A percentile compares a stretch with the other conserved stretches of the same genome.
These are phyloP conservation scores for Sarocladium strictum DNA, from an alignment of 2,329 filamentous ascomycete genomes.

Conservation along the genomic window DNA sequence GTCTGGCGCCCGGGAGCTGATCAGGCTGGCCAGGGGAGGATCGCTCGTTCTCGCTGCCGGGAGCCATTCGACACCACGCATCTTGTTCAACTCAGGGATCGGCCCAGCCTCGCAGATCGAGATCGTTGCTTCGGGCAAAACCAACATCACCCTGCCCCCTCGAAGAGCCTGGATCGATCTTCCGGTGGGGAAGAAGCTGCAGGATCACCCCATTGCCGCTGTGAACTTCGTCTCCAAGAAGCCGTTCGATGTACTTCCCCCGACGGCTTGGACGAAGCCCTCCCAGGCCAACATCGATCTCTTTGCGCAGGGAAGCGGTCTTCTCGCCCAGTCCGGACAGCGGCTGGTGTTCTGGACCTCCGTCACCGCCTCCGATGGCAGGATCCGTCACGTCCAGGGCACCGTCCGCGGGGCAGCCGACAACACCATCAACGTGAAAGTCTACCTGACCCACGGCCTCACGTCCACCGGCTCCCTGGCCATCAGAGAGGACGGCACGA, in stretches of 20 bases:
- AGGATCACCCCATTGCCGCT: slow-evolving; percentile 33
- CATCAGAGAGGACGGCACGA: slow-evolving; percentile 32
- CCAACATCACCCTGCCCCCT: slow-evolving; percentile 44
- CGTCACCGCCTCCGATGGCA: slow-evolving; percentile 33
- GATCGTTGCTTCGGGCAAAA: slow-evolving; percentile 33
- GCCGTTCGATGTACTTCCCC: too few species aligned
- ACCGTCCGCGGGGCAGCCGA: slow-evolving; percentile 37
- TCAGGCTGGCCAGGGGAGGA: slow-evolving; percentile 45
- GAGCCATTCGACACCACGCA: slow-evolving; percentile 60
- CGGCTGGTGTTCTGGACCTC: slow-evolving; percentile 42
- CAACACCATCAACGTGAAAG: slow-evolving; percentile 37
- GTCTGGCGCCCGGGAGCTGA: slow-evolving; percentile 46
- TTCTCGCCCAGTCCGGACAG: slow-evolving; percentile 39
- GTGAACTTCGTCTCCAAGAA: too few species aligned
- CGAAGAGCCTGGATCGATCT: slow-evolving; percentile 50
- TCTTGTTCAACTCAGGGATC: slow-evolving; percentile 55
- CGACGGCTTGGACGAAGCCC: slow-evolving; percentile 23
- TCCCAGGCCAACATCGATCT: slow-evolving; percentile 21
- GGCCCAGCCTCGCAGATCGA: slow-evolving; percentile 55
- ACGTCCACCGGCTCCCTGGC: slow-evolving; percentile 39
- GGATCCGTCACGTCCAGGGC: slow-evolving; percentile 34
- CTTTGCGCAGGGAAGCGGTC: slow-evolving; percentile 31
- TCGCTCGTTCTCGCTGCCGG: slow-evolving; percentile 63
- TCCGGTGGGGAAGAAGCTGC: slow-evolving; percentile 50
- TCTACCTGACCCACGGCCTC: slow-evolving; percentile 45